Percentiles rank a stretch among this genome's conserved stretches.
Evolutionary conservation across 805 yeast genomes (phyloP).

Genomic region (Maudiozyma barnettii): DNA sequence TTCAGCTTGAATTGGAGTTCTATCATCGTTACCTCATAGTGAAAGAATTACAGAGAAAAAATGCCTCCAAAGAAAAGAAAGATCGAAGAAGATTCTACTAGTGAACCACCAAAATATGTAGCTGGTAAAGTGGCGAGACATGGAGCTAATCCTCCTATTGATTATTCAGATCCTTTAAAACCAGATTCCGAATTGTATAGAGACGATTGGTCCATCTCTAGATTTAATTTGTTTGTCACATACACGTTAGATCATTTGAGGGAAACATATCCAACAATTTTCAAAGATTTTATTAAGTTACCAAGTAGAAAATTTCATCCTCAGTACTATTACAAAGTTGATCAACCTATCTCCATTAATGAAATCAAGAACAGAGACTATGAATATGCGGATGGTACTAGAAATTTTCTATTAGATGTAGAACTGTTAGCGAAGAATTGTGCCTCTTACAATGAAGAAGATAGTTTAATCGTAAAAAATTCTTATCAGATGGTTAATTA

Average conservation of each 20-base stretch:
- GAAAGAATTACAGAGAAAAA: neutral
- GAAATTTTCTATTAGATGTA: slow-evolving; percentile 49
- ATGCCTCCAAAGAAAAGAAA: slow-evolving; percentile 21
- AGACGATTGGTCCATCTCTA: slow-evolving; percentile 27
- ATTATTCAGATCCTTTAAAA: slow-evolving; percentile 22
- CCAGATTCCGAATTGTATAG: slow-evolving; percentile 25
- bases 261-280: slow-evolving; percentile 22
- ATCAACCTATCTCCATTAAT: slow-evolving; percentile 56
- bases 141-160: slow-evolving; percentile 16
- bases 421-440: slow-evolving; percentile 65
- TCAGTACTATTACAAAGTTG: slow-evolving; percentile 62
- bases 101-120: slow-evolving; percentile 13
- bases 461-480: slow-evolving; percentile 56
- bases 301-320: slow-evolving; percentile 72
- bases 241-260: slow-evolving; percentile 23
- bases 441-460: slow-evolving; percentile 56
- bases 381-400: slow-evolving; percentile 21
- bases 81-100: slow-evolving; percentile 6
- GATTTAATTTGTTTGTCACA: slow-evolving; percentile 23
- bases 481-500: slow-evolving; percentile 47
- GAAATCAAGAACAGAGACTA: slow-evolving; percentile 45
- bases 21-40: neutral
- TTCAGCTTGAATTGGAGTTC: neutral
- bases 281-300: slow-evolving; percentile 52
- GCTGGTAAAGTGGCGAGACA: slow-evolving; percentile 29